phyloP scores from a whole-genome alignment of 2,329 filamentous ascomycete genomes.

The Colletotrichum chlorophyti region DNA sequence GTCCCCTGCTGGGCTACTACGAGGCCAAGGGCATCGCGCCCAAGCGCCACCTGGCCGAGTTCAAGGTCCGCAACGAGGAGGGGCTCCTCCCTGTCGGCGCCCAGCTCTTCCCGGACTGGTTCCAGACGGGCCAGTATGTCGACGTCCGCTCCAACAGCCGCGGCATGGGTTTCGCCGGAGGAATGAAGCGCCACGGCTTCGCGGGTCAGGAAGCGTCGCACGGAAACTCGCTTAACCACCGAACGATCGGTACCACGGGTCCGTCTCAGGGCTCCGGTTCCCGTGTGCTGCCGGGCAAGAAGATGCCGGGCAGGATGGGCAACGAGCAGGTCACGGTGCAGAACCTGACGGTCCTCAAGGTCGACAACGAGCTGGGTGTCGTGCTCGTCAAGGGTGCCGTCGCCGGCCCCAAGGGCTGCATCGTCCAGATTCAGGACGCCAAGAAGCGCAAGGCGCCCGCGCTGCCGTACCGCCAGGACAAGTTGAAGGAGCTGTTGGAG shows the following conservation, averaged over 20 bases:
- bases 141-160: slow-evolving; percentile 81
- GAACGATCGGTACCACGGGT: slow-evolving; percentile 88
- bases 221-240: slow-evolving; percentile 94
- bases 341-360: slow-evolving; percentile 87
- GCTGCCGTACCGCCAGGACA: slow-evolving; percentile 55
- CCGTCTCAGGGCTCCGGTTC: slow-evolving; percentile 91
- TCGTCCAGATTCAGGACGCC: slow-evolving; percentile 88
- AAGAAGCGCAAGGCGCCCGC: slow-evolving; percentile 77
- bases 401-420: slow-evolving; percentile 84
- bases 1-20: slow-evolving; percentile 87
- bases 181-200: slow-evolving; percentile 97
- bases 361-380: slow-evolving; percentile 86
- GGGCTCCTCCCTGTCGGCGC: slow-evolving; percentile 81
- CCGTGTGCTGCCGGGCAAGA: slow-evolving; percentile 93
- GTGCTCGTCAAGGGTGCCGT: slow-evolving; percentile 88
- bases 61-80: slow-evolving; percentile 76
- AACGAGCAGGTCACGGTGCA: slow-evolving; percentile 87
- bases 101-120: slow-evolving; percentile 85
- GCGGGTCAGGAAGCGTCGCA: slow-evolving; percentile 88
- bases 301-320: slow-evolving; percentile 97
- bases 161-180: slow-evolving; percentile 94
- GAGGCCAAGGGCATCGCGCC: slow-evolving; percentile 81
- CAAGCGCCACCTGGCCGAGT: slow-evolving; percentile 85
- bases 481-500: slow-evolving; percentile 49
- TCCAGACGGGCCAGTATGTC: slow-evolving; percentile 87